A percentile compares a stretch with the other conserved stretches of the same genome.
These are phyloP conservation scores for Aspergillus sp. DNA, from an alignment of 2,329 filamentous ascomycete genomes.

Conservation along the genomic window DNA sequence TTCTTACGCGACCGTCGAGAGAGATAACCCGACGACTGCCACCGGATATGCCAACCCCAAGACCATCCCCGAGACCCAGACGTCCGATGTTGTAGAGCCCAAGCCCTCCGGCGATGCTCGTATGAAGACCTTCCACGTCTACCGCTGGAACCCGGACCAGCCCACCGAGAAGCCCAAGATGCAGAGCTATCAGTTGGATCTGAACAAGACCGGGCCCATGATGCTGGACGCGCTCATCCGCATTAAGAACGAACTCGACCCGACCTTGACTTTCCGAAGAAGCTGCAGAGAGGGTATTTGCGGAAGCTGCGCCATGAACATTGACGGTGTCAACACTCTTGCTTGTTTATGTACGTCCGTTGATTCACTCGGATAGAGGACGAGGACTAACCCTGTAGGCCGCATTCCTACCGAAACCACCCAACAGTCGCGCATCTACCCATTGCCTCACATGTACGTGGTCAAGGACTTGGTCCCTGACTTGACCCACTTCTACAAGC, in stretches of 20 bases:
- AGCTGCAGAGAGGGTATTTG: conserved; percentile 98
- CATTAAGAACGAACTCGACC: conserved; percentile 98
- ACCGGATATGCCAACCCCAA: conserved; percentile 22
- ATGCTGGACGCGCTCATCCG: conserved; percentile 92
- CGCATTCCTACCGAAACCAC: conserved; percentile 79
- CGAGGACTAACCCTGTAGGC: conserved; percentile 49
- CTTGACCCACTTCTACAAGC: conserved; percentile 98
- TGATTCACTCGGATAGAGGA: not conserved
- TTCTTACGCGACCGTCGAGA: conserved; percentile 43
- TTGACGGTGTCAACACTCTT: conserved; percentile 95
- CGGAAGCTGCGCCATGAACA: conserved; percentile 99
- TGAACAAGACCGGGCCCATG: conserved; percentile 99
- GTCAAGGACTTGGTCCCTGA: conserved; percentile 99
- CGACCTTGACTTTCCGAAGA: conserved; percentile 89
- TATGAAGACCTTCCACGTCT: conserved; percentile 96
- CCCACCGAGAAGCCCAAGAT: conserved; percentile 89
- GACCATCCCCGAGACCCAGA: conserved; percentile 45
- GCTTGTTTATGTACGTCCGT: conserved; percentile 76
- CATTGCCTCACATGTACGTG: conserved; percentile 95
- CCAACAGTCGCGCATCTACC: conserved; percentile 89
- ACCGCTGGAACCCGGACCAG: conserved; percentile 95
- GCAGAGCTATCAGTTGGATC: conserved; percentile 88
- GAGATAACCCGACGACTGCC: conserved; percentile 24
- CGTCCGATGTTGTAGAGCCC: conserved; percentile 57
- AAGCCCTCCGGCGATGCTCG: conserved; percentile 50